Base-by-base conservation (phyloP, 1,284 basidiomycete genomes). In the Ceratobasidium sp. region DNA sequence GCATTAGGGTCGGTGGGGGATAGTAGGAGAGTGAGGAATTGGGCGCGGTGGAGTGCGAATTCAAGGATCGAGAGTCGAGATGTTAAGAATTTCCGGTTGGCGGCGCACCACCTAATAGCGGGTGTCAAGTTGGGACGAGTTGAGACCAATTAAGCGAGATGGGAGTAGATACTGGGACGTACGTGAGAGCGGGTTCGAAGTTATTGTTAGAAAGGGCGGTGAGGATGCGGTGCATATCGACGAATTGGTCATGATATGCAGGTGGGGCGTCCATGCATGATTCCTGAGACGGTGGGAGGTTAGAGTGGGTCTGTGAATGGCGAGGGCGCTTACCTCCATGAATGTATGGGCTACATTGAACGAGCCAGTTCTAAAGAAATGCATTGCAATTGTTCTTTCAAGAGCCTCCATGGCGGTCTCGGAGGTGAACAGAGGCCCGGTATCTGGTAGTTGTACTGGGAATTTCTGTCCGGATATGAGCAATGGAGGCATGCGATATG, bases 21-120 rank as follows among this genome's bases (percentile, higher is more conserved):
- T 28, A 92, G 83, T 14, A 94, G 85, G 2, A 95, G 83, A 5
- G 88, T 88, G 63, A 96, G 87, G 80, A 93, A 96, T 78, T 93
- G 89, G 14, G 93, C 93, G 30, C 94, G 91, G 79, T 97, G 94
- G 21, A 97, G 87, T 79, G 91, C 84, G 80, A 96, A 98, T 76
- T 94, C 92, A 9, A 98, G 85, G 0, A 92, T 86, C 0, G 94
- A 96, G 3, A 87, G 87, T 14, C 91, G 88, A 0, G 85, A 82
- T 43, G 84, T 83, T 6, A 96, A 85, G 79, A 93, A 95, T 1
- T 78, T 73, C 46, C 86, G 85, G 78, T 96, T 90, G 59, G 82
- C 82, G 52, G 82, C 82, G n/a, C 89, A 87, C 95, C 95, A 97
- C 74, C 94, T 95, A 75, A 11, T 38, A 28, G 57, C 73, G 50